Evolutionary conservation across 441 rosid species (phyloP).

Genomic region (Melianthus villosus): DNA sequence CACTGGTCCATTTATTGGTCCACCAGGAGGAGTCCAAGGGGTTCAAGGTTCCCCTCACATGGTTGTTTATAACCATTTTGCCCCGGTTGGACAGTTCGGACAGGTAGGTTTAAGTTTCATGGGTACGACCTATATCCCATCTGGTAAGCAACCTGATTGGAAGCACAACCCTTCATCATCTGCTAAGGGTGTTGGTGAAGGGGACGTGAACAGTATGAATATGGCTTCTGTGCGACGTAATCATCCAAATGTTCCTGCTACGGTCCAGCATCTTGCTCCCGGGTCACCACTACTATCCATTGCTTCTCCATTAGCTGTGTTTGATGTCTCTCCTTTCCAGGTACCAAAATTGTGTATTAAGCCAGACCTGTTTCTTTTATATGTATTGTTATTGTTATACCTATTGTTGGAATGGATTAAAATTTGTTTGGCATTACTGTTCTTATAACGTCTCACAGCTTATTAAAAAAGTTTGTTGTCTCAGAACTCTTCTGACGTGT

Average conservation of each 20-base stretch:
- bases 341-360: slow-evolving; percentile 24
- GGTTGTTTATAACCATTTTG: slow-evolving; percentile 93
- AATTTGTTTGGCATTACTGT: no score
- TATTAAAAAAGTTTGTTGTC: slow-evolving; percentile 8
- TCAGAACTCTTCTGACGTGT: slow-evolving; percentile 63
- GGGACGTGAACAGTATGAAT: slow-evolving; percentile 43
- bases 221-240: slow-evolving; percentile 43
- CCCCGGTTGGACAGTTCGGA: slow-evolving; percentile 95
- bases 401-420: no score
- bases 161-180: slow-evolving; percentile 64
- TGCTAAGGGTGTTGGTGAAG: slow-evolving; percentile 42
- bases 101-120: slow-evolving; percentile 86
- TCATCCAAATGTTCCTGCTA: slow-evolving; percentile 42
- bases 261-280: slow-evolving; percentile 67
- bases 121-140: slow-evolving; percentile 92
- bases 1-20: slow-evolving; percentile 70
- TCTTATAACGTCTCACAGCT: no score
- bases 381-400: no score
- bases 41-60: slow-evolving; percentile 90
- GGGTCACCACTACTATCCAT: slow-evolving; percentile 57
- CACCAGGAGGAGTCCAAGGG: slow-evolving; percentile 74
- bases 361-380: background rate
- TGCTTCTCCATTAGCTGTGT: slow-evolving; percentile 72
- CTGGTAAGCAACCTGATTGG: slow-evolving; percentile 94
- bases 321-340: slow-evolving; percentile 92